Conservation (phyloP, 306 rosid species). For the Psophocarpus tetragonolobus region DNA sequence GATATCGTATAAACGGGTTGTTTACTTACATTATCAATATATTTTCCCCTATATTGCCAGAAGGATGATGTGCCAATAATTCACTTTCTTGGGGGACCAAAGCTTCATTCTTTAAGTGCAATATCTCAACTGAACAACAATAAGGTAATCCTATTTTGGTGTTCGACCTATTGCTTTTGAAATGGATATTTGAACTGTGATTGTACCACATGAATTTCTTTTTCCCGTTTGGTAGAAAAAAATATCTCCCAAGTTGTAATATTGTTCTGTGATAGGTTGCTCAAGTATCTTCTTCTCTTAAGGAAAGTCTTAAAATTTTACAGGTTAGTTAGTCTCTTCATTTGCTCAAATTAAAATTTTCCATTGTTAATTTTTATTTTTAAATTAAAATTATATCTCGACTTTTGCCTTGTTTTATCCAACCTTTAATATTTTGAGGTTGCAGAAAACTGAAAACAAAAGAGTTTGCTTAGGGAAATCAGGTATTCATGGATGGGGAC, state of each 20-base stretch:
- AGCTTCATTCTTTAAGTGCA: constrained; percentile 64
- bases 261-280: constrained; percentile 58
- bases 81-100: constrained; percentile 74
- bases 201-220: background rate
- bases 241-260: constrained; percentile 9
- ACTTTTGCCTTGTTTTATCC: background rate
- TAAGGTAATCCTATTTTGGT: constrained; percentile 51
- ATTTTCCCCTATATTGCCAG: constrained; percentile 44
- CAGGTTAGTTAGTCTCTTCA: constrained; percentile 52
- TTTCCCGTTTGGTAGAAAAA: background rate
- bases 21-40: background rate
- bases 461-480: constrained; percentile 89
- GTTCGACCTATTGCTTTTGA: constrained; percentile 24
- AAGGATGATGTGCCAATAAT: constrained; percentile 51
- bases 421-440: constrained; percentile 27
- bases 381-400: background rate
- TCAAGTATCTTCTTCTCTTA: constrained; percentile 62
- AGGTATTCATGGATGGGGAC: constrained; percentile 97
- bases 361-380: constrained; percentile 13
- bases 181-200: constrained; percentile 7
- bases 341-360: constrained; percentile 20
- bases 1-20: background rate
- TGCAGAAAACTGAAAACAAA: constrained; percentile 71
- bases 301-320: constrained; percentile 71
- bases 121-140: constrained; percentile 51